phyloP scores from a whole-genome alignment of 768 basidiomycete species.

The Phanerochaete sordida region DNA sequence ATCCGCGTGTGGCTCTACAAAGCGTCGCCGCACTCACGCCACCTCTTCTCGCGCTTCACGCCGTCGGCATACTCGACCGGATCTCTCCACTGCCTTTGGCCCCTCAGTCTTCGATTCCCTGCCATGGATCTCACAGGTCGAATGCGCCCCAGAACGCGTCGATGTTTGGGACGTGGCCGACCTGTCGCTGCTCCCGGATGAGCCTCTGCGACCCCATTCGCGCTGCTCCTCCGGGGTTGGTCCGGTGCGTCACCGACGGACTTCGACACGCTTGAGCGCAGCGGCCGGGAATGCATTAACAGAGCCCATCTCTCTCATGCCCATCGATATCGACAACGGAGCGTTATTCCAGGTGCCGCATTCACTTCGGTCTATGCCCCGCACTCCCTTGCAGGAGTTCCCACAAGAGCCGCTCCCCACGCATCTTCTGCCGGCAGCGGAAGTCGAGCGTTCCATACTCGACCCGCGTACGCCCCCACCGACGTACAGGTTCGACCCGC shows the following conservation, averaged over 20 bases:
- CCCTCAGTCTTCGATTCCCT: slow-evolving; percentile 54
- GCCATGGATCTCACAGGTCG: slow-evolving; percentile 64
- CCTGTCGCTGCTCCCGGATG: slow-evolving; percentile 51
- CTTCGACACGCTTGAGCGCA: slow-evolving; percentile 9
- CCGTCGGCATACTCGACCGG: slow-evolving; percentile 41
- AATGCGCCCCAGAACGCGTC: slow-evolving; percentile 38
- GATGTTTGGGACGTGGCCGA: slow-evolving; percentile 59
- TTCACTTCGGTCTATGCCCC: background rate
- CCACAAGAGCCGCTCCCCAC: background rate
- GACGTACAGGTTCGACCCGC: slow-evolving; percentile 38
- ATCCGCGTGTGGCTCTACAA: slow-evolving; percentile 34
- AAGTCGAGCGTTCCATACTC: slow-evolving; percentile 3
- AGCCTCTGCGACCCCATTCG: slow-evolving; percentile 12
- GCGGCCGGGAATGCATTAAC: slow-evolving; percentile 8
- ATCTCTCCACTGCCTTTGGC: slow-evolving; percentile 35
- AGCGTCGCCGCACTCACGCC: slow-evolving; percentile 32
- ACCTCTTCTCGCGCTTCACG: slow-evolving; percentile 36
- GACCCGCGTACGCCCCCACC: slow-evolving; percentile 33
- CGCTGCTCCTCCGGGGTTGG: slow-evolving; percentile 34
- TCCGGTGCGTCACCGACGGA: slow-evolving; percentile 58
- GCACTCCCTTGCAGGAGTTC: background rate
- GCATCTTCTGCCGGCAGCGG: slow-evolving; percentile 7
- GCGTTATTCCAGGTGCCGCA: background rate
- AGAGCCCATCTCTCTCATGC: background rate
- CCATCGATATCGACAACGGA: background rate